A percentile compares a stretch with the other conserved stretches of the same genome.
Conservation (phyloP, 768 basidiomycete species). For the Pleurotus giganteus region DNA sequence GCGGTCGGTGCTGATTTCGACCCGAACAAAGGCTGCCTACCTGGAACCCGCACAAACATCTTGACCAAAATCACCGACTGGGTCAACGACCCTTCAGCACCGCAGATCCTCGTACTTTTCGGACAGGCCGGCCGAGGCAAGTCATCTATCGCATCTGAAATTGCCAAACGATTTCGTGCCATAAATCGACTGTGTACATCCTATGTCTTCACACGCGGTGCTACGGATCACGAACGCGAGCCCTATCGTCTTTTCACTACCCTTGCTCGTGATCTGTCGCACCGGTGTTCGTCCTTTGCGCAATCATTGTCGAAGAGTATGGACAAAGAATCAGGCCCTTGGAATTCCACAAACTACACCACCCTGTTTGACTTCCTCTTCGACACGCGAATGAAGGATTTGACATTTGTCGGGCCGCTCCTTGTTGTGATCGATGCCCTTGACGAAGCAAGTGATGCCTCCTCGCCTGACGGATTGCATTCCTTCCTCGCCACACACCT, state of each 20-base stretch:
- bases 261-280: conserved; percentile 22
- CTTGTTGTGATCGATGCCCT: conserved; percentile 21
- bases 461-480: conserved; percentile 3
- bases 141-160: conserved; percentile 33
- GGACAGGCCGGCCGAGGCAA: conserved; percentile 33
- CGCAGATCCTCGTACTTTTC: background rate
- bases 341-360: background rate
- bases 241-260: conserved; percentile 28
- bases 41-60: conserved; percentile 20
- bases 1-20: conserved; percentile 4
- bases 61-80: conserved; percentile 23
- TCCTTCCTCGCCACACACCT: conserved; percentile 15
- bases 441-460: conserved; percentile 17
- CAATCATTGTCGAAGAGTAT: background rate
- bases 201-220: conserved; percentile 27
- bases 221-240: conserved; percentile 15
- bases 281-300: background rate
- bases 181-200: conserved; percentile 26
- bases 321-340: background rate
- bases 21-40: conserved; percentile 15
- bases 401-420: conserved; percentile 1
- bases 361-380: background rate
- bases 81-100: conserved; percentile 10
- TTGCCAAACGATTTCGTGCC: conserved; percentile 22
- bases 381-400: background rate